phyloP scores from a whole-genome alignment of 345 rosid genomes.

The Citrus mangshanensis region DNA sequence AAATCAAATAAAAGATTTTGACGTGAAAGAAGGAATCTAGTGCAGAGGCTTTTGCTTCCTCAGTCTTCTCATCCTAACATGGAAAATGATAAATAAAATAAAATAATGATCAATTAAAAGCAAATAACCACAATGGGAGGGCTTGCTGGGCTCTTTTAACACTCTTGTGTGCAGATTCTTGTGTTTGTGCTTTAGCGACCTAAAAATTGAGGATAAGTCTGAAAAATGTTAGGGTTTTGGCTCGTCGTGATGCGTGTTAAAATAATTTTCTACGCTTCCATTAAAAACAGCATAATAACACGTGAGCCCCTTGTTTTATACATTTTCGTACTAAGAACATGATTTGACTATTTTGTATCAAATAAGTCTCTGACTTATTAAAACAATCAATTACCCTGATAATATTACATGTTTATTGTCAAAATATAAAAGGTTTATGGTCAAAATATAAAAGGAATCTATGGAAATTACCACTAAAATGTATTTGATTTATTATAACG shows the following conservation, averaged over 20 bases:
- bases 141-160: too few species aligned
- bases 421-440: too few species aligned
- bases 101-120: neutral
- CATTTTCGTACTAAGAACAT: too few species aligned
- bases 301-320: neutral
- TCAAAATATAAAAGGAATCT: too few species aligned
- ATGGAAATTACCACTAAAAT: neutral
- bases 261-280: too few species aligned
- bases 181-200: neutral
- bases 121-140: neutral
- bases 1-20: neutral
- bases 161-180: slow-evolving; percentile 6
- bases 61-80: neutral
- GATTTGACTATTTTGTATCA: neutral
- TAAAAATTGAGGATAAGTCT: neutral
- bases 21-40: neutral
- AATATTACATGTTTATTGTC: neutral
- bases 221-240: slow-evolving; percentile 2
- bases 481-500: too few species aligned
- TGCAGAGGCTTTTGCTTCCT: neutral
- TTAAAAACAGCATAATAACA: neutral
- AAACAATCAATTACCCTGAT: too few species aligned
- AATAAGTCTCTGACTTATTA: neutral
- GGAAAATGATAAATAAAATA: neutral
- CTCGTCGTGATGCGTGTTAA: neutral